Evolutionary conservation across 2,329 filamentous ascomycete species (phyloP), one percentile per base, ranked within the genome.

Genomic region (Nigrograna mackinnonii): DNA sequence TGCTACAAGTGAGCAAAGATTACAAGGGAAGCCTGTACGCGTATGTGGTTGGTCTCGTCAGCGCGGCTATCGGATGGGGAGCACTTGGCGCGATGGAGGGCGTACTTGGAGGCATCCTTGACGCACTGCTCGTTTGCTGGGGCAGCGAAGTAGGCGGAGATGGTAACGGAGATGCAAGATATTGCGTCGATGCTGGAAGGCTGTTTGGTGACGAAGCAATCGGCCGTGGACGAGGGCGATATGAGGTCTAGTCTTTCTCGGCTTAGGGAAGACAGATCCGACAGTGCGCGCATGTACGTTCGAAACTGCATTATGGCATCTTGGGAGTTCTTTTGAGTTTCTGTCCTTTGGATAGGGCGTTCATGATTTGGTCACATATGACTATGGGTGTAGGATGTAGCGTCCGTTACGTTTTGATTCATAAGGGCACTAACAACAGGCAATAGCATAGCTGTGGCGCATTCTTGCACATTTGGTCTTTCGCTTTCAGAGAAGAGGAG

Each of bases 31-130:
- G 90, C 57, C 78, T 94, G 18, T 99, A 99, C 66, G 94, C 92
- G 2, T 99, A 97, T 62, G 82, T 97, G 2, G 89, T 99, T 17
- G 94, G 91, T 7, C 69, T 99, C 49, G 86, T 97, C 54, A 94
- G 94, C 13, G 90, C 89, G 47, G 91, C 92, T 41, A 96, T 99
- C 55, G 94, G 94, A 6, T 99, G 94, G 85, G 91, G 89, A 4
- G 85, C 97, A 1, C 76, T 99, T 37, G 90, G 91, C 19, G 87
- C 91, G 2, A 92, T 95, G 80, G 91, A 96, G 64, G 88, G 90
- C 12, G 87, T 95, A 14, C 73, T 96, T 18, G 88, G 88, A 38
- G 89, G 89, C 39, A 91, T 96, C 39, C 82, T 96, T 4, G 91
- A 96, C 68, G 91, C 87, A 3, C 85, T 90, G 24, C 81, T 97